phyloP scores from a whole-genome alignment of 2,329 filamentous ascomycete genomes.

The Neocatenulostroma microsporum region DNA sequence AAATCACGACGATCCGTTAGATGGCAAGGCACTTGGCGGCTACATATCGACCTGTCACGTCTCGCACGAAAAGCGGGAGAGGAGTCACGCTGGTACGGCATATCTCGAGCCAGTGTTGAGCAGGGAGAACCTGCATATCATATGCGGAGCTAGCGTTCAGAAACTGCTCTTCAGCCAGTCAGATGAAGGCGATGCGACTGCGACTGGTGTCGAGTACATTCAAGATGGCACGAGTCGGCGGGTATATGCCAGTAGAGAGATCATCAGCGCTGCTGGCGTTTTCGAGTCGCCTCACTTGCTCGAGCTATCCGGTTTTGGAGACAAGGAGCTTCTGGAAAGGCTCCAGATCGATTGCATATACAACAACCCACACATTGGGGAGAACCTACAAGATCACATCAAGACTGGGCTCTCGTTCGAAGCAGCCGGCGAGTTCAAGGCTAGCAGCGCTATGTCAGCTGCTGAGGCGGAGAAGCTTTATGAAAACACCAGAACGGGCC shows the following conservation, averaged over 20 bases:
- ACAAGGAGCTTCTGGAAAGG: constrained; percentile 23
- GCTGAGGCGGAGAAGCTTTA: constrained; percentile 12
- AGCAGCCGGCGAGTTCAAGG: constrained; percentile 13
- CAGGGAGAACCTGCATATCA: constrained; percentile 13
- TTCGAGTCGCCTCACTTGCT: constrained; percentile 51
- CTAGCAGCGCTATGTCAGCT: too few species aligned
- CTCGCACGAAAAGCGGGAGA: constrained; percentile 7
- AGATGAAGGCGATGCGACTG: constrained; percentile 3
- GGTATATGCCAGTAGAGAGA: constrained; percentile 33
- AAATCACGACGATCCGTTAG: constrained; percentile 25
- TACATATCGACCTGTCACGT: constrained; percentile 8
- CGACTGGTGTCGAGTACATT: constrained; percentile 7
- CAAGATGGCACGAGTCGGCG: constrained; percentile 13
- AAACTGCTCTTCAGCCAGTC: too few species aligned
- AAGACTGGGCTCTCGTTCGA: constrained; percentile 17
- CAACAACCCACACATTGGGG: constrained; percentile 20
- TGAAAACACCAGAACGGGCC: constrained; percentile 12
- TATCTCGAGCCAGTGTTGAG: constrained; percentile 13
- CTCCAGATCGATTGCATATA: constrained; percentile 15
- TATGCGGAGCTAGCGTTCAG: constrained; percentile 13
- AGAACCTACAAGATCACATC: constrained; percentile 25
- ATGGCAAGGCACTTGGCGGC: constrained; percentile 43
- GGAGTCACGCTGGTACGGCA: constrained; percentile 18
- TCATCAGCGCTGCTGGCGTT: constrained; percentile 53
- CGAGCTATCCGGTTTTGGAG: constrained; percentile 53